phyloP scores from a whole-genome alignment of 139 green algal genomes.

The Astrephomene gubernaculifera region DNA sequence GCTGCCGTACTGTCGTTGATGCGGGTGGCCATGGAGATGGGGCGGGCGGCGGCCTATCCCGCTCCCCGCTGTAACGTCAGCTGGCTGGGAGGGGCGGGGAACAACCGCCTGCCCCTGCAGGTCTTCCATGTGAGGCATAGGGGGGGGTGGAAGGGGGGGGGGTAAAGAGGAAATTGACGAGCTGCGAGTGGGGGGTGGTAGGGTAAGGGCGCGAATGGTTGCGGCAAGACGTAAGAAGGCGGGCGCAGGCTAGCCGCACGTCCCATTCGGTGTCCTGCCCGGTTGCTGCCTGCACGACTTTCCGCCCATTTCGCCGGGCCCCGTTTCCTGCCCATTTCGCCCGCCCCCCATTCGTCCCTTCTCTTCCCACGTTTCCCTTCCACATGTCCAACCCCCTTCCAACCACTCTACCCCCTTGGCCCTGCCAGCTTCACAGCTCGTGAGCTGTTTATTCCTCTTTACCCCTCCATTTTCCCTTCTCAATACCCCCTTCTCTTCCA shows the following conservation, averaged over 20 bases:
- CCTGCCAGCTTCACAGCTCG: no score
- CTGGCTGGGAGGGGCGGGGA: neutral
- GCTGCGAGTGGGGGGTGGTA: neutral
- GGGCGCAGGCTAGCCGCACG: no score
- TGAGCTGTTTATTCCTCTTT: no score
- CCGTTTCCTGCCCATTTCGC: no score
- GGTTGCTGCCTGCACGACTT: no score
- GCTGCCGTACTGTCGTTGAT: conserved; percentile 2
- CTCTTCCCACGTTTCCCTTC: no score
- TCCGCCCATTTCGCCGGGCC: no score
- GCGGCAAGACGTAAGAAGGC: neutral
- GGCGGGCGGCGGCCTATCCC: conserved; percentile 8
- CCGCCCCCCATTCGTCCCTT: no score
- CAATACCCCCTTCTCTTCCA: neutral
- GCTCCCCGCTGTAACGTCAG: conserved; percentile 30
- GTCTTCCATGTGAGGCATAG: neutral
- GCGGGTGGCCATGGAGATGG: conserved; percentile 37
- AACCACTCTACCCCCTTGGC: no score
- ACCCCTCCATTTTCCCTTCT: no score
- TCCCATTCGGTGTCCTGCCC: no score
- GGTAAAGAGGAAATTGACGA: neutral
- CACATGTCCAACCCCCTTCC: no score
- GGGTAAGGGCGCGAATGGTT: neutral
- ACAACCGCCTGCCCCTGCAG: conserved; percentile 24
- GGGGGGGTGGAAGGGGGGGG: neutral